Base-by-base conservation (phyloP, 495 filamentous ascomycete species). In the Aspergillus olivimuriae region DNA sequence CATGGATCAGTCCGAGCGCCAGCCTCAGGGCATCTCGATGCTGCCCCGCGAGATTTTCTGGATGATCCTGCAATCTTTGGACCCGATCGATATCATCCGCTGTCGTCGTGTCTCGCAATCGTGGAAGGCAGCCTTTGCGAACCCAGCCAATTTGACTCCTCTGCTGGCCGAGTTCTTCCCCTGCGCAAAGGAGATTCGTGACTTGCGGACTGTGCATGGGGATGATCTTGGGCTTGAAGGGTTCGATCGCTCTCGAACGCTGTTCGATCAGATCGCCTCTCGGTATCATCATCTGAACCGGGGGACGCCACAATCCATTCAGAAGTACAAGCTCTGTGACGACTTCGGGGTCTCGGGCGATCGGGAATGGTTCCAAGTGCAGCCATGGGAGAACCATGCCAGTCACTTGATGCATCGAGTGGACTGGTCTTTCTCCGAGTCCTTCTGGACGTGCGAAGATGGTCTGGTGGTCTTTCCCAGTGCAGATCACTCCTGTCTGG, bases 361-460 rank as follows among this genome's bases (percentile, higher is more conserved):
- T 12, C 52, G 57, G 7, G 58, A 61, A 32, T 68, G 61, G 39
- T 78, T 75, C 43, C 70, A 66, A 3, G 74, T 83, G 3, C 68
- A 67, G 39, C 68, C 73, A 1, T 84, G 80, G 78, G 68, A 77
- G 43, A 70, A 65, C 4, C 75, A 76, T 52, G 55, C 80, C 4
- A 71, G 65, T 42, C 66, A 68, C 45, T 26, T 57, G 10, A 52
- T 54, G 43, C 52, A 59, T 16, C 43, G 52, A 2, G 61, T 69
- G 22, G 63, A 73, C 44, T 65, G 75, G 39, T 63, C 70, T 61
- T 82, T 68, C 62, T 70, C 55, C 19, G 68, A 84, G 48, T 62
- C 78, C 4, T 58, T 70, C 7, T 86, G 82, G 82, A 75, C 69
- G 30, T 77, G 76, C 52, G 77, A 76, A 36, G 75, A 80, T 31